These are phyloP conservation scores for Quercus gilva DNA, from an alignment of 306 rosid species.

Conservation along the genomic window DNA sequence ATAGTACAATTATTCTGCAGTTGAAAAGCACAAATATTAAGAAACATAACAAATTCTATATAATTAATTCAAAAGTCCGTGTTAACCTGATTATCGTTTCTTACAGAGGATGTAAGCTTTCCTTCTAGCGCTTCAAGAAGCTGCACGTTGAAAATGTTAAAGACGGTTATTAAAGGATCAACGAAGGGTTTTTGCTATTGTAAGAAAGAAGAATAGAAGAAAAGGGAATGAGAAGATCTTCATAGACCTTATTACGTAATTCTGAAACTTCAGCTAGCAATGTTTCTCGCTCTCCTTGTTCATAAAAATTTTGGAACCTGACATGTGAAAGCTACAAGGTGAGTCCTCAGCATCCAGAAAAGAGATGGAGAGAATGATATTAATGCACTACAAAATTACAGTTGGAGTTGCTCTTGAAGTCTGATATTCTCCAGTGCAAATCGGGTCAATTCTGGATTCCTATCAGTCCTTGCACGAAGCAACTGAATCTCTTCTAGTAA, in stretches of 20 bases:
- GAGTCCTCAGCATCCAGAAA: slow-evolving; percentile 27
- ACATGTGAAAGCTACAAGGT: slow-evolving; percentile 33
- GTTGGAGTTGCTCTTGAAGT: slow-evolving; percentile 55
- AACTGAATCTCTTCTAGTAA: slow-evolving; percentile 57
- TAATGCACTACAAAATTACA: slow-evolving; percentile 44
- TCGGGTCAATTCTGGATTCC: slow-evolving; percentile 50
- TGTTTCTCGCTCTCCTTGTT: slow-evolving; percentile 78
- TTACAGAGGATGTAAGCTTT: slow-evolving; percentile 33
- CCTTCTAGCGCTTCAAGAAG: slow-evolving; percentile 52
- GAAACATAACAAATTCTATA: slow-evolving; percentile 20
- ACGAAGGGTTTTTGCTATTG: not conserved
- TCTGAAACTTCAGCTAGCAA: slow-evolving; percentile 72
- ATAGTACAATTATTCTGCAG: slow-evolving; percentile 50
- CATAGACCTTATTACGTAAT: slow-evolving; percentile 70
- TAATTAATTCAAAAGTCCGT: slow-evolving; percentile 13
- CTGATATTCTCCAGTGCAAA: slow-evolving; percentile 60
- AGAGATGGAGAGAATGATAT: slow-evolving; percentile 13
- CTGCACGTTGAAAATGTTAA: slow-evolving; percentile 39
- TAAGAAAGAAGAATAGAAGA: slow-evolving; percentile 1
- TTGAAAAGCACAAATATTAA: slow-evolving; percentile 15
- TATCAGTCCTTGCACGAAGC: slow-evolving; percentile 54
- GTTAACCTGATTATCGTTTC: slow-evolving; percentile 53
- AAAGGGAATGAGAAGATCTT: slow-evolving; percentile 1
- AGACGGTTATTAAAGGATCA: slow-evolving; percentile 26
- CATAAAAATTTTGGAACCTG: slow-evolving; percentile 69